Percentiles rank a stretch among this genome's conserved stretches.
phyloP scores from a whole-genome alignment of 192 early-diverging fungal species.

The Linnemannia elongata region DNA sequence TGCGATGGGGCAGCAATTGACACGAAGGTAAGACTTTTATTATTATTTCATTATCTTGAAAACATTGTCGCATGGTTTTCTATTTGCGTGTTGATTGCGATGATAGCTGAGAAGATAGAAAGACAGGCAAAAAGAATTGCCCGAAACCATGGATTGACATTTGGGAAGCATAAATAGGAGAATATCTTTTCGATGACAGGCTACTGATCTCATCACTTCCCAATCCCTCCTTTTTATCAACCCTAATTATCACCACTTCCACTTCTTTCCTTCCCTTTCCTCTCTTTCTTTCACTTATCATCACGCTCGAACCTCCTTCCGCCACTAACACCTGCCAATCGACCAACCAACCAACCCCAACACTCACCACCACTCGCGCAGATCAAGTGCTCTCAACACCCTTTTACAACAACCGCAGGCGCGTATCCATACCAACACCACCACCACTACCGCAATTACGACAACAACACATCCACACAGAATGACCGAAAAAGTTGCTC shows the following conservation, averaged over 20 bases:
- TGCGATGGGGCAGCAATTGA: neutral
- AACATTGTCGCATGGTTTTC: neutral
- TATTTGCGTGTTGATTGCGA: neutral
- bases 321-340: neutral
- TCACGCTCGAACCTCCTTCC: neutral
- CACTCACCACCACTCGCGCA: neutral
- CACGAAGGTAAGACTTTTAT: neutral
- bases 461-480: conserved; percentile 4
- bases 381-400: neutral
- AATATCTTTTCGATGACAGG: neutral
- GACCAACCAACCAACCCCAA: neutral
- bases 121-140: neutral
- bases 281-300: neutral
- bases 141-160: neutral
- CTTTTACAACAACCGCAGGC: conserved; percentile 6
- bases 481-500: conserved; percentile 80
- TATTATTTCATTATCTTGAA: neutral
- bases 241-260: too few relatives aligned
- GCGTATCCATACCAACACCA: neutral
- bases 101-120: neutral
- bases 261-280: neutral
- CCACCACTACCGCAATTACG: conserved; percentile 1
- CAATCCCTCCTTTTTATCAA: neutral
- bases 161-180: neutral
- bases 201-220: neutral